phyloP scores from a whole-genome alignment of 176 grass and related monocot genomes.

The Melocanna baccifera region DNA sequence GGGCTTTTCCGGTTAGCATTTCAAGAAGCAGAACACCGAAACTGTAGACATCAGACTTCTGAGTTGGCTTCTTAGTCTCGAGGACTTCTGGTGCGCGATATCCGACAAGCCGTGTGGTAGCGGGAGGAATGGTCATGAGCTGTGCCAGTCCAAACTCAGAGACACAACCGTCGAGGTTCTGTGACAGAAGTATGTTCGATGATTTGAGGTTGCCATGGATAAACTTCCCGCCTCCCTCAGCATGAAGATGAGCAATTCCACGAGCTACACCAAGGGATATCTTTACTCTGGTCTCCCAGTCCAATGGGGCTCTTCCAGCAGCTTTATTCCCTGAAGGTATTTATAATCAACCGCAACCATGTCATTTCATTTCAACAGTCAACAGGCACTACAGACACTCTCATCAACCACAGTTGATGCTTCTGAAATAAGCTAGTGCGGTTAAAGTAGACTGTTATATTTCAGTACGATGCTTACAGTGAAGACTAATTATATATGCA shows the following conservation, averaged over 20 bases:
- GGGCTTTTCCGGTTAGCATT: conserved; percentile 89
- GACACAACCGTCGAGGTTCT: conserved; percentile 52
- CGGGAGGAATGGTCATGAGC: conserved; percentile 54
- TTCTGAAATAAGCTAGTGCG: neutral
- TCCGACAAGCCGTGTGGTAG: conserved; percentile 55
- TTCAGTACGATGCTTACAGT: neutral
- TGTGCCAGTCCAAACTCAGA: conserved; percentile 83
- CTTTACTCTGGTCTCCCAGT: conserved; percentile 84
- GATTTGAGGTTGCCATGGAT: conserved; percentile 91
- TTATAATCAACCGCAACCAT: neutral
- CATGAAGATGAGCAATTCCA: conserved; percentile 72
- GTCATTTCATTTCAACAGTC: conserved; percentile 26
- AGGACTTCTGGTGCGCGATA: conserved; percentile 85
- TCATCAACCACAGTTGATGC: neutral
- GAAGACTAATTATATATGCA: neutral
- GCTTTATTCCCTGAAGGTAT: conserved; percentile 56
- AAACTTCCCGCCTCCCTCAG: conserved; percentile 78
- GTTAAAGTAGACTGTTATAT: neutral
- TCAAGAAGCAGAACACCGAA: conserved; percentile 90
- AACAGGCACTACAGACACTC: neutral
- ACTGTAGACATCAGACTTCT: conserved; percentile 91
- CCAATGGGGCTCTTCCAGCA: conserved; percentile 55
- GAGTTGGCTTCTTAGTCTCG: conserved; percentile 62
- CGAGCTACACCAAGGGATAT: conserved; percentile 68
- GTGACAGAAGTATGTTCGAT: conserved; percentile 73